Evolutionary conservation across 1,139 yeast species (phyloP).

Genomic region (Suhomyces yuchorum): DNA sequence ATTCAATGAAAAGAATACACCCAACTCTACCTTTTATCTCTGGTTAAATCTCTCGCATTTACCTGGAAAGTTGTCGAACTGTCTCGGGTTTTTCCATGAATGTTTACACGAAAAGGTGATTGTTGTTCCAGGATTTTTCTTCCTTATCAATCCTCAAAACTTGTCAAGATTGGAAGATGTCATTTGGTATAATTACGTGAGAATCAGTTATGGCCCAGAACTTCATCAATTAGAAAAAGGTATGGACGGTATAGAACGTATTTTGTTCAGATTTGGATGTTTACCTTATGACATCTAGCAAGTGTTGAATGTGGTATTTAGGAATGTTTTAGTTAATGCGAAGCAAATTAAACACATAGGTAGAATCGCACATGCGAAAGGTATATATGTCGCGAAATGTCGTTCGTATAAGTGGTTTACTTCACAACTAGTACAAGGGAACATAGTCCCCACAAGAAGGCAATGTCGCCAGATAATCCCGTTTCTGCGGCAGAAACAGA

Average conservation of each 20-base stretch:
- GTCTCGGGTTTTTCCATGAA: slow-evolving; percentile 70
- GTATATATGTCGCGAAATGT: background rate
- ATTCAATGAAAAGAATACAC: slow-evolving; percentile 48
- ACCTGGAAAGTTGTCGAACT: slow-evolving; percentile 61
- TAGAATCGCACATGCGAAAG: background rate
- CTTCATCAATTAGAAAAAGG: slow-evolving; percentile 55
- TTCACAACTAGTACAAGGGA: background rate
- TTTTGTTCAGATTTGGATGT: slow-evolving; percentile 49
- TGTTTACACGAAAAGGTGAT: slow-evolving; percentile 65
- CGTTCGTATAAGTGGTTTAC: background rate
- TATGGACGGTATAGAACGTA: slow-evolving; percentile 69
- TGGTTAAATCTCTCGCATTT: slow-evolving; percentile 64
- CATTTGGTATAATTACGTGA: slow-evolving; percentile 64
- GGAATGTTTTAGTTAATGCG: background rate
- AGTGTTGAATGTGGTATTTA: background rate
- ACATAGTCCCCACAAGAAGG: background rate
- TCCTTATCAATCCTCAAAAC: slow-evolving; percentile 65
- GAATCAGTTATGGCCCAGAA: slow-evolving; percentile 69
- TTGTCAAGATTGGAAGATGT: slow-evolving; percentile 62
- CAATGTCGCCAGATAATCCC: background rate
- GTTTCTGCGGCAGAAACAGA: background rate
- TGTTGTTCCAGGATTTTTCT: slow-evolving; percentile 69
- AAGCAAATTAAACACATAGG: background rate
- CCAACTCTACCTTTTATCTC: slow-evolving; percentile 65
- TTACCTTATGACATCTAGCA: slow-evolving; percentile 34